phyloP scores from a whole-genome alignment of 495 filamentous ascomycete genomes.

The Extremus antarcticus region DNA sequence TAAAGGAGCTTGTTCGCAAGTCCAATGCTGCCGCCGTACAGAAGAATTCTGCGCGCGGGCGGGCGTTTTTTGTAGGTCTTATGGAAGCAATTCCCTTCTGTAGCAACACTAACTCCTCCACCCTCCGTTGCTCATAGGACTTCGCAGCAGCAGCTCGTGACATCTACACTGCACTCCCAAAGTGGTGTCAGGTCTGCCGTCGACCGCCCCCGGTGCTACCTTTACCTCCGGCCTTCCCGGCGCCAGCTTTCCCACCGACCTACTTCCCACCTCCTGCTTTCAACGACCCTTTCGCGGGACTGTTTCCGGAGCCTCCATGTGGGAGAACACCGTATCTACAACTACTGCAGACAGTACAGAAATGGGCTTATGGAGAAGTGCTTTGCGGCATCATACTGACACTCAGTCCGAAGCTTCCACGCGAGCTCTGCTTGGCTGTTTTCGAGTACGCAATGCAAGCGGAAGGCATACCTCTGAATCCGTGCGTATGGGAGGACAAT shows the following conservation, averaged over 20 bases:
- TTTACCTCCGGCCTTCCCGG: not conserved
- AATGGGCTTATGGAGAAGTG: not conserved
- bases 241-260: not conserved
- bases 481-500: not conserved
- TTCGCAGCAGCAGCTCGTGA: not conserved
- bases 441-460: not conserved
- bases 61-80: not conserved
- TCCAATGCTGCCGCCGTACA: not conserved
- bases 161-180: not conserved
- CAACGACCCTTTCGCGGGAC: not conserved
- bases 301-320: not conserved
- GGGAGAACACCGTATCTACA: not conserved
- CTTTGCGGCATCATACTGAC: not conserved
- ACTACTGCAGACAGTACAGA: not conserved
- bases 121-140: too few relatives aligned
- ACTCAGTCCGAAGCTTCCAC: not conserved
- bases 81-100: too few relatives aligned
- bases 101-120: too few relatives aligned
- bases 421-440: not conserved
- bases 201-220: not conserved
- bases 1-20: not conserved
- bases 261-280: not conserved
- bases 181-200: not conserved
- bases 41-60: not conserved
- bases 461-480: not conserved